Conservation (phyloP, 1,139 yeast genomes). For the Blastobotrys arbuscula region DNA sequence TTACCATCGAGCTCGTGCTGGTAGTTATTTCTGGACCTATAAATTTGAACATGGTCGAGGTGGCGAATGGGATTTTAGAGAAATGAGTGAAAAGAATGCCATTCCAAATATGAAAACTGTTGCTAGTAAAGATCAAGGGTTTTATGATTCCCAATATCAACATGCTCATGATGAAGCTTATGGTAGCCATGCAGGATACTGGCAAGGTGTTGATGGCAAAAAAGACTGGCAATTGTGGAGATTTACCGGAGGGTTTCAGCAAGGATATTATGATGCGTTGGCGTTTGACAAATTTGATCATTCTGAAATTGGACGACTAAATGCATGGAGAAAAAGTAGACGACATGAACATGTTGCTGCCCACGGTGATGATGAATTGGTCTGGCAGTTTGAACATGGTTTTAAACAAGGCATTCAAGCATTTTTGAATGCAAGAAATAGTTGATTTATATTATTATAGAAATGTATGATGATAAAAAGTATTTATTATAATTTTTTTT, state of each 20-base stretch:
- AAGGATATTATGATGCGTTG: constrained; percentile 68
- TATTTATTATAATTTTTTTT: not conserved
- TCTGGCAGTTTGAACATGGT: constrained; percentile 92
- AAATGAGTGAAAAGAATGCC: constrained; percentile 66
- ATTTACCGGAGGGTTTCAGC: constrained; percentile 66
- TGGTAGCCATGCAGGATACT: constrained; percentile 53
- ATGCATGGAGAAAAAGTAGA: constrained; percentile 59
- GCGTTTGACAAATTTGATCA: constrained; percentile 65
- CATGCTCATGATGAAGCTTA: constrained; percentile 42
- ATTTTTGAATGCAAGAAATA: constrained; percentile 17
- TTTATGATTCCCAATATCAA: constrained; percentile 17
- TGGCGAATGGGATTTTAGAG: constrained; percentile 92
- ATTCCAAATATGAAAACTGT: constrained; percentile 36
- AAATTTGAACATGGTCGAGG: constrained; percentile 86
- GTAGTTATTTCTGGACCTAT: constrained; percentile 85
- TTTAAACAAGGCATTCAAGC: constrained; percentile 53
- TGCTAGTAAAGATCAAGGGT: constrained; percentile 37
- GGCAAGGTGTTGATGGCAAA: constrained; percentile 55
- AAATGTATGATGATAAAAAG: too few relatives aligned
- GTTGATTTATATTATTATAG: not conserved
- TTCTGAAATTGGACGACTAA: constrained; percentile 65
- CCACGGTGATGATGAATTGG: constrained; percentile 48
- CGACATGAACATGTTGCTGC: constrained; percentile 50
- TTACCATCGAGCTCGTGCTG: constrained; percentile 51
- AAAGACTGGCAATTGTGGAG: constrained; percentile 76